Percentiles rank a stretch among this genome's conserved stretches.
phyloP scores from a whole-genome alignment of 2,329 filamentous ascomycete species.

The Aspergillus phoenicis region DNA sequence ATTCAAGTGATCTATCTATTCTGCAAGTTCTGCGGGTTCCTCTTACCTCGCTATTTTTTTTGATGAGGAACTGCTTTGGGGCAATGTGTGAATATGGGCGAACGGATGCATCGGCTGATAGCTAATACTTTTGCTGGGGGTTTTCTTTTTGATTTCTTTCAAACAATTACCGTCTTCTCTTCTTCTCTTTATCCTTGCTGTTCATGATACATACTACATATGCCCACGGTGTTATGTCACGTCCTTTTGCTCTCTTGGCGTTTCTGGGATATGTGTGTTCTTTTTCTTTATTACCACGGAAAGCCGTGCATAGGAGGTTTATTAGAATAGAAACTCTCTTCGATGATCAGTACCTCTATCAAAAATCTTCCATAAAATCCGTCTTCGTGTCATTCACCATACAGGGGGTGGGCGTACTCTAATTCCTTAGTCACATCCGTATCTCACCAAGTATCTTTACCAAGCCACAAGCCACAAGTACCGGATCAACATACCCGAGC shows the following conservation, averaged over 20 bases:
- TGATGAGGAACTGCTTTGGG: slow-evolving; percentile 9
- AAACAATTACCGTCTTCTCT: neutral
- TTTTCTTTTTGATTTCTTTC: slow-evolving; percentile 5
- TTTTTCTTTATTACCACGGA: neutral
- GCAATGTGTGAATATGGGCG: slow-evolving; percentile 21
- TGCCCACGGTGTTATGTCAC: neutral
- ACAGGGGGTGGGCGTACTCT: no score
- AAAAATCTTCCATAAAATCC: no score
- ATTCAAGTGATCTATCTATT: slow-evolving; percentile 16
- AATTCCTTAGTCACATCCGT: no score
- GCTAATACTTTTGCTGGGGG: slow-evolving; percentile 8
- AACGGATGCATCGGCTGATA: slow-evolving; percentile 10
- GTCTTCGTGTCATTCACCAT: no score
- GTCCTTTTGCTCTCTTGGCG: neutral
- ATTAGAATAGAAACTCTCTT: neutral
- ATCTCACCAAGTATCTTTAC: no score
- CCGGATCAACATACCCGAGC: neutral
- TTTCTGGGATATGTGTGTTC: neutral
- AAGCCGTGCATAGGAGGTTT: neutral
- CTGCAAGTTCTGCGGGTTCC: slow-evolving; percentile 11
- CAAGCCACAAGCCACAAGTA: no score
- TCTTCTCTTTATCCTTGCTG: neutral
- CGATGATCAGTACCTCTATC: neutral
- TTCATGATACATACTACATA: neutral
- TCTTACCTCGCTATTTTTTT: neutral